Conservation (phyloP, 1,284 basidiomycete species). For the Pseudozyma tsukubaensis region DNA sequence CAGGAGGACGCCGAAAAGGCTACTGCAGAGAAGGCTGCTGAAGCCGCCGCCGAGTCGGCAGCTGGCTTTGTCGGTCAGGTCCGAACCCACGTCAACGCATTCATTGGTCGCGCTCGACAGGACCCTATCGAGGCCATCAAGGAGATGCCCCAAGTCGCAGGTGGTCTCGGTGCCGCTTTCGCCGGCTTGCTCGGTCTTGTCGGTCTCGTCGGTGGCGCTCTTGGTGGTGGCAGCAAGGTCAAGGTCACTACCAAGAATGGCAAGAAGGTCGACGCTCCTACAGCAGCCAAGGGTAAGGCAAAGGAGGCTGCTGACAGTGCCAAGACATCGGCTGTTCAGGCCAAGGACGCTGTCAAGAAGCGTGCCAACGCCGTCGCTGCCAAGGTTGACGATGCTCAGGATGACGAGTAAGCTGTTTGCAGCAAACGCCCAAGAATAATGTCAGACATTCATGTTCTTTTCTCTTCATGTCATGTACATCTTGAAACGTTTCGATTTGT, state of each 20-base stretch:
- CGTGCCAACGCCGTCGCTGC: conserved; percentile 50
- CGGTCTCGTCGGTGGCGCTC: conserved; percentile 50
- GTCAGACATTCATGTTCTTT: background rate
- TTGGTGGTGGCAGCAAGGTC: conserved; percentile 44
- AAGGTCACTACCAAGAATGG: conserved; percentile 49
- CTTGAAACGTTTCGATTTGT: conserved; percentile 5
- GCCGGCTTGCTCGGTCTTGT: conserved; percentile 58
- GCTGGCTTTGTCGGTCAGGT: conserved; percentile 44
- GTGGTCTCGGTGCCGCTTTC: conserved; percentile 56
- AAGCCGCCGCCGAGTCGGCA: conserved; percentile 23
- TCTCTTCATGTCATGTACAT: conserved; percentile 2
- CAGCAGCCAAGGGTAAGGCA: conserved; percentile 41
- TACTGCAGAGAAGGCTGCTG: conserved; percentile 33
- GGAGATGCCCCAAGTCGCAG: conserved; percentile 61
- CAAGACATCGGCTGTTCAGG: conserved; percentile 55
- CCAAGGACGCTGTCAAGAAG: conserved; percentile 56
- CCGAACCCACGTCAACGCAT: conserved; percentile 42
- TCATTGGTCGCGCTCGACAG: conserved; percentile 44
- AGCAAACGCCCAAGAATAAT: background rate
- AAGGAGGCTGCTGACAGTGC: conserved; percentile 43
- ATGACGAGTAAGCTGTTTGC: conserved; percentile 32
- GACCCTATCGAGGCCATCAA: conserved; percentile 62
- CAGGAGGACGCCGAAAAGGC: conserved; percentile 49
- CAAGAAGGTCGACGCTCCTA: conserved; percentile 54
- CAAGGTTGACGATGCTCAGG: conserved; percentile 49